A percentile compares a stretch with the other conserved stretches of the same genome.
Conservation (phyloP, 2,329 filamentous ascomycete genomes). For the Ascochyta pisi region DNA sequence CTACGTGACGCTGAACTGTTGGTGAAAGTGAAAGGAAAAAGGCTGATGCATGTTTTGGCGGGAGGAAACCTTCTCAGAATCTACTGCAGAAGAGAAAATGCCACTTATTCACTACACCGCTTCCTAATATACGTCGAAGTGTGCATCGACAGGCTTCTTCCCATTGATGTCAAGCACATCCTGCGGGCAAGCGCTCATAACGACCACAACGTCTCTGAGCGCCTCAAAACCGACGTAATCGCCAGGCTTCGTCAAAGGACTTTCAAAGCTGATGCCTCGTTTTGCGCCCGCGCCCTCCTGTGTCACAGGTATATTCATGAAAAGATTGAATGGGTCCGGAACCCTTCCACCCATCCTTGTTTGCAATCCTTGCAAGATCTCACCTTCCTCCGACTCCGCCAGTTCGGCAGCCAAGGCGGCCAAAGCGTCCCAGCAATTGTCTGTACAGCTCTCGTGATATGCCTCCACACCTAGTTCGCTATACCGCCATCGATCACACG, state of each 20-base stretch:
- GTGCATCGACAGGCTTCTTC: conserved; percentile 52
- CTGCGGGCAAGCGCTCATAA: conserved; percentile 57
- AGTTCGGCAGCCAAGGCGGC: conserved; percentile 21
- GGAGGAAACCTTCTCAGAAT: too few relatives aligned
- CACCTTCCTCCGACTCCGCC: conserved; percentile 23
- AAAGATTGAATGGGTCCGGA: conserved; percentile 47
- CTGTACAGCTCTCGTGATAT: conserved; percentile 47
- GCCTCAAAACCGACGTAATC: conserved; percentile 55
- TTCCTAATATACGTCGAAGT: conserved; percentile 42
- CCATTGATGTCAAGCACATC: conserved; percentile 55
- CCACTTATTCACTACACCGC: background rate
- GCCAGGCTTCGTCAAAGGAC: conserved; percentile 49
- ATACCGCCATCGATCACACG: conserved; percentile 48
- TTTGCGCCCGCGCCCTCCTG: conserved; percentile 45
- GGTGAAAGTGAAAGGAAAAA: too few relatives aligned
- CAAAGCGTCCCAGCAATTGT: conserved; percentile 46
- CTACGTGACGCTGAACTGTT: too few relatives aligned
- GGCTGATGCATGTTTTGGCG: too few relatives aligned
- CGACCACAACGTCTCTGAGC: conserved; percentile 54
- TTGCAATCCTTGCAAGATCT: conserved; percentile 28
- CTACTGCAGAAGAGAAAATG: background rate
- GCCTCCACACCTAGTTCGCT: conserved; percentile 39
- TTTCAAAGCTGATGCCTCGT: conserved; percentile 49
- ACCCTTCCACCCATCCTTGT: conserved; percentile 35
- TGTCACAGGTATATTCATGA: conserved; percentile 56